Percentiles rank a stretch among this genome's conserved stretches.
phyloP scores from a whole-genome alignment of 768 basidiomycete genomes.

The Leccinum subtestaceum region DNA sequence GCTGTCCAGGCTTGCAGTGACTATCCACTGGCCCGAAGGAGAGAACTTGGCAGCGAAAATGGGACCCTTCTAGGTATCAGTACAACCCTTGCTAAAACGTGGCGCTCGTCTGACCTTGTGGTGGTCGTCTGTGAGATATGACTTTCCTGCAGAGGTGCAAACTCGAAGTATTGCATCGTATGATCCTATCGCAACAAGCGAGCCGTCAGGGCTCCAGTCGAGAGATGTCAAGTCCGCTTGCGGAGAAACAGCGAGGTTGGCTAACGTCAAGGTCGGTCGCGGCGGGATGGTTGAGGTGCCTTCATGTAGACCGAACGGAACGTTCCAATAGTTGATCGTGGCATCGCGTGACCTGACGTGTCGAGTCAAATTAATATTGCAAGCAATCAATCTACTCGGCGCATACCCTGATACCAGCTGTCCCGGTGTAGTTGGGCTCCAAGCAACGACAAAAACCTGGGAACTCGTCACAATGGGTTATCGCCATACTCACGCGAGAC shows the following conservation, averaged over 20 bases:
- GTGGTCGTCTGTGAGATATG: slow-evolving; percentile 59
- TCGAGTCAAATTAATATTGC: slow-evolving; percentile 3
- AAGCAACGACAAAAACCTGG: slow-evolving; percentile 79
- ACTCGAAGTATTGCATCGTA: slow-evolving; percentile 73
- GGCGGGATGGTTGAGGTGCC: slow-evolving; percentile 12
- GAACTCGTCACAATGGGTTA: slow-evolving; percentile 4
- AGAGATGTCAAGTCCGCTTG: slow-evolving; percentile 70
- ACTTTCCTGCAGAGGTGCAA: slow-evolving; percentile 55
- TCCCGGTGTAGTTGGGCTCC: slow-evolving; percentile 62
- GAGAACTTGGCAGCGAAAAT: slow-evolving; percentile 82
- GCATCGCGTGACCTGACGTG: slow-evolving; percentile 68
- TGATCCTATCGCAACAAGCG: slow-evolving; percentile 72
- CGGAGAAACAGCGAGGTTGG: slow-evolving; percentile 45
- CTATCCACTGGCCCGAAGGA: slow-evolving; percentile 64
- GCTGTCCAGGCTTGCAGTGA: slow-evolving; percentile 76
- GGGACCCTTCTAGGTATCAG: slow-evolving; percentile 55
- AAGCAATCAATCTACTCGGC: background rate
- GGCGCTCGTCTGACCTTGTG: slow-evolving; percentile 53
- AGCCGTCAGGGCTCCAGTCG: slow-evolving; percentile 75
- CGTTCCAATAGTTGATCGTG: slow-evolving; percentile 68
- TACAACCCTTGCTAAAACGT: slow-evolving; percentile 1
- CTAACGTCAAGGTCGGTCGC: slow-evolving; percentile 42
- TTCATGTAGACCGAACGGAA: slow-evolving; percentile 42
- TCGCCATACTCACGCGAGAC: slow-evolving; percentile 15
- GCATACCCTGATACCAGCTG: slow-evolving; percentile 74